Percentiles rank a stretch among this genome's conserved stretches.
Conservation (phyloP, 129 eudicot genomes). For the Flaveria bidentis region DNA sequence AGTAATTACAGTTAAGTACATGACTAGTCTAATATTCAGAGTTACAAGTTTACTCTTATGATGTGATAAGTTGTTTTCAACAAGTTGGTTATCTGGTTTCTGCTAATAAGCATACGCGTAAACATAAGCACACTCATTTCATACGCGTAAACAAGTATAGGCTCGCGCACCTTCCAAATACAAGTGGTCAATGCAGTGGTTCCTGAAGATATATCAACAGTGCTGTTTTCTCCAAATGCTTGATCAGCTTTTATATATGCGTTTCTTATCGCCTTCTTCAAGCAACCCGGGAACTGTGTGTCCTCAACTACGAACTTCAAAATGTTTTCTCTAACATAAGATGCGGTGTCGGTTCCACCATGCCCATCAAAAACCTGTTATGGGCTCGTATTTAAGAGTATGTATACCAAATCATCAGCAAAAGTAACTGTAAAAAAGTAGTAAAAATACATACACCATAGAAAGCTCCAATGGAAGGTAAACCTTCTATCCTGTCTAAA, state of each 20-base stretch:
- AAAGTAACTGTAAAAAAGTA: neutral
- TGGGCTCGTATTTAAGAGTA: neutral
- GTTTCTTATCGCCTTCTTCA: conserved; percentile 68
- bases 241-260: conserved; percentile 85
- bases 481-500: conserved; percentile 48
- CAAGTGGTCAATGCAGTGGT: conserved; percentile 84
- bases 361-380: conserved; percentile 97
- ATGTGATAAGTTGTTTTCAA: too few species aligned
- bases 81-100: too few species aligned
- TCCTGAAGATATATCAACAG: conserved; percentile 83
- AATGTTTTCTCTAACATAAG: conserved; percentile 62
- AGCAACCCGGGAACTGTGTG: conserved; percentile 60
- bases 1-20: too few species aligned
- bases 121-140: too few species aligned
- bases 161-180: conserved; percentile 71
- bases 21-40: too few species aligned
- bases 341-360: conserved; percentile 92
- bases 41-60: too few species aligned
- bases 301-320: conserved; percentile 75
- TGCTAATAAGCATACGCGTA: too few species aligned
- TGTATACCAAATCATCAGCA: neutral
- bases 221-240: conserved; percentile 68
- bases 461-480: conserved; percentile 79
- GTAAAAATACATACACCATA: conserved; percentile 55
- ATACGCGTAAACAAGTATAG: conserved; percentile 7